Base-by-base conservation (phyloP, 2,329 filamentous ascomycete species). In the Venturia oleaginea region DNA sequence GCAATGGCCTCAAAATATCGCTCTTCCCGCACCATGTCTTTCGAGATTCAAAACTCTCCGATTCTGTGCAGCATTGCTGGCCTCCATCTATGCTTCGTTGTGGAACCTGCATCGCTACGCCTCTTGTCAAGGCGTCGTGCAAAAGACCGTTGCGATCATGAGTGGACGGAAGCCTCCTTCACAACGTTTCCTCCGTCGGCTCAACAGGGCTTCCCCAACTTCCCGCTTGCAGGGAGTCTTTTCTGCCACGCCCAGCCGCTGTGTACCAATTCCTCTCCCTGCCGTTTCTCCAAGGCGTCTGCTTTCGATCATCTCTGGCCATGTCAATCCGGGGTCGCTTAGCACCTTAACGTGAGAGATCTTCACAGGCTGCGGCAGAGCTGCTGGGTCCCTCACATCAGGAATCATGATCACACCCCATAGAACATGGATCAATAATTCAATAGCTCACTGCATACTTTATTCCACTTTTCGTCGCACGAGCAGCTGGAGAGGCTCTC, bases 401-500 rank as follows among this genome's bases (percentile, higher is more conserved):
- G 22, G 51, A 34, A 4, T 55, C 15, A 22, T 24, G 27, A 55
- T 19, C 4, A 55, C 51, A 55, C 6, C 13, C n/a, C 27, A 13
- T 15, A 17, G 51, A 34, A 32, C 4, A 34, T 32, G 51, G 51
- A 19, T 57, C 15, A n/a, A 37, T 37, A 37, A 7, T 57, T 4
- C 51, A 57, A 57, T 57, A 57, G 30, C 27, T 32, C 30, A 32
- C 51, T 34, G 30, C 51, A 57, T 34, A n/a, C 30, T 57, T 22
- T 27, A 57, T 32, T 34, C 51, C 30, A 57, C 51, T 57, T 57
- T 37, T 57, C 51, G 51, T 57, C 8, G 51, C 27, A 57, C 51
- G 17, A 57, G 30, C 27, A 57, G 27, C 30, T n/a, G 19, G 7
- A 57, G 51, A 57, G 30, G 19, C 51, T 48, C 43, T 19, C 27